Evolutionary conservation across 495 filamentous ascomycete species (phyloP), one percentile per base, ranked within the genome.

Genomic region (Sordaria brevicollis): DNA sequence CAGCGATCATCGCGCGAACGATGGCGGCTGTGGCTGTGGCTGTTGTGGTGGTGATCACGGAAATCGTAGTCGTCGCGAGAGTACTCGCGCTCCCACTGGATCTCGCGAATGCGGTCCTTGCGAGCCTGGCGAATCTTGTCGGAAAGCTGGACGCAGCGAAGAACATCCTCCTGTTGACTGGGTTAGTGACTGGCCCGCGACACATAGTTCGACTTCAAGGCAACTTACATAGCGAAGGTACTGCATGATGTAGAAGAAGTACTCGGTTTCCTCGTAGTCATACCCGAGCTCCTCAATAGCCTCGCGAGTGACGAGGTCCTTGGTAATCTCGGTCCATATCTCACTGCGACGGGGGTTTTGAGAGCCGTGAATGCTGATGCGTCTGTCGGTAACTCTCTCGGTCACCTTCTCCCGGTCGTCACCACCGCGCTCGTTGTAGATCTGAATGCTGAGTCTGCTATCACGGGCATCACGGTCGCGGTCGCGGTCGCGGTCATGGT

Each of bases 311-410:
- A 99, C 93, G 65, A 99, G 79, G 73, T 97, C 93, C 81, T 96
- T 97, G 8, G 94, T 96, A 74, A 99, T 93, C 77, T 98, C 95
- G 0, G 95, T 99, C 96, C 96, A 98, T 79, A 96, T 90, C 70
- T 91, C 87, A 65, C 88, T 89, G 67, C 86, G 83, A 35, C 83
- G 82, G 10, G 81, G 80, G 0, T 80, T 72, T 3, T 81, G 74
- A 13, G 71, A 73, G 25, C 74, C 70, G 49, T 76, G 79, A 70
- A 81, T 76, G 31, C 76, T 72, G 62, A 84, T 77, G 25, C 81
- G 76, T 19, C 83, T 79, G 72, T 86, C 85, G 35, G 77, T 76
- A 15, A 81, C 75, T 70, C 81, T 83, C 66, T 86, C 80, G 36
- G 80, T 71, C 66, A 86, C 84, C 34, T 79, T 67, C 34, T 83